A percentile compares a stretch with the other conserved stretches of the same genome.
These are phyloP conservation scores for Exobasidium cylindrosporum DNA, from an alignment of 1,284 basidiomycete genomes.

Conservation along the genomic window DNA sequence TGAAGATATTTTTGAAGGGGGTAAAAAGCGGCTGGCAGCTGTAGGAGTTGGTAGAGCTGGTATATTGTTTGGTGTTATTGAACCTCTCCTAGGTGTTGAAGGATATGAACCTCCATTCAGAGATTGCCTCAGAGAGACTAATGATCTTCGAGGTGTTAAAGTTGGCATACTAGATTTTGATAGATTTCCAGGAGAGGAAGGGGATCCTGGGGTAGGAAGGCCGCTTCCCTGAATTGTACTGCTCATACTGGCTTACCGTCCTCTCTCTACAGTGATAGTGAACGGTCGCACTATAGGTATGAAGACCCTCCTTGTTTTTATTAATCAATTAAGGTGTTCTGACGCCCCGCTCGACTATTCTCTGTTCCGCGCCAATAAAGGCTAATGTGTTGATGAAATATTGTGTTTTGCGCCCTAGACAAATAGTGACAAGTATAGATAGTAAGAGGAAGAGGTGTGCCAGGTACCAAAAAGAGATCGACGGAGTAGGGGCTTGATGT, in stretches of 20 bases:
- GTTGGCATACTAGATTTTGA: background rate
- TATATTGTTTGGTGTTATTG: background rate
- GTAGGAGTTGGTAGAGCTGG: background rate
- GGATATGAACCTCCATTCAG: background rate
- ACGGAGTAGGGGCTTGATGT: too few species aligned
- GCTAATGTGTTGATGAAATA: too few species aligned
- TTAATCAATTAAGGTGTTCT: too few species aligned
- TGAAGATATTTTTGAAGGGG: background rate
- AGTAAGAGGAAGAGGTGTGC: too few species aligned
- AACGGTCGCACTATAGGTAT: too few species aligned
- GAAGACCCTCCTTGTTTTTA: too few species aligned
- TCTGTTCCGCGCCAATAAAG: too few species aligned
- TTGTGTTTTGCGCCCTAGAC: too few species aligned
- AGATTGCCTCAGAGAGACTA: background rate
- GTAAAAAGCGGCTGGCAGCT: background rate
- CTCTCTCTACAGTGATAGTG: too few species aligned
- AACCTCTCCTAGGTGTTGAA: background rate
- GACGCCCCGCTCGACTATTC: too few species aligned
- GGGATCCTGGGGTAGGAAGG: background rate
- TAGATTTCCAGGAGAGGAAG: background rate
- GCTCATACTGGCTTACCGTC: background rate
- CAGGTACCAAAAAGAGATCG: too few species aligned
- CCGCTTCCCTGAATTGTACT: background rate
- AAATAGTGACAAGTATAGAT: too few species aligned
- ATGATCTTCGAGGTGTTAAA: background rate